A percentile compares a stretch with the other conserved stretches of the same genome.
Evolutionary conservation across 129 eudicot genomes (phyloP).

Genomic region (Artemisia tridentata): DNA sequence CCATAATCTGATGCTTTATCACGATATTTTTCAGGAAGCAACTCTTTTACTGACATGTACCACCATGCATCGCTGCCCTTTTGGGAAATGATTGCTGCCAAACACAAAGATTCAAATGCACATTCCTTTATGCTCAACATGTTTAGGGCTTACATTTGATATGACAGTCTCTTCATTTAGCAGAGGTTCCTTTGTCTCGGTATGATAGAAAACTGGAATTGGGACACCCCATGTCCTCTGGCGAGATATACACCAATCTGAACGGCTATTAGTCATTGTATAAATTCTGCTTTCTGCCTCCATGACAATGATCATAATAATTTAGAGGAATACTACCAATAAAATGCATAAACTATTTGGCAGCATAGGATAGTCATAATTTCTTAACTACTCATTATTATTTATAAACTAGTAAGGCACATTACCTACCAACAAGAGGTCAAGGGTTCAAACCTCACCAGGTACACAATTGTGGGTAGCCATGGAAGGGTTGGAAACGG

Average conservation of each 20-base stretch:
- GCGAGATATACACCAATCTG: conserved; percentile 99
- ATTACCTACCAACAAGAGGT: too few relatives aligned
- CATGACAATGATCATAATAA: neutral
- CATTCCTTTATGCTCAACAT: neutral
- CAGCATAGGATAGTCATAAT: too few relatives aligned
- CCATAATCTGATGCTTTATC: conserved; percentile 78
- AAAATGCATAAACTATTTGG: too few relatives aligned
- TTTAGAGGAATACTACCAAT: too few relatives aligned
- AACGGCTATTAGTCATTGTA: conserved; percentile 87
- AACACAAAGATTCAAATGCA: conserved; percentile 20
- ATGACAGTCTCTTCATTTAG: conserved; percentile 89
- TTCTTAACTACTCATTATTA: neutral
- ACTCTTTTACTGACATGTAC: conserved; percentile 88
- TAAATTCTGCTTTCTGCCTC: conserved; percentile 90
- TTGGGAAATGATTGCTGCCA: conserved; percentile 79
- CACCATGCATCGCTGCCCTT: conserved; percentile 99
- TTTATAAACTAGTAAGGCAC: too few relatives aligned
- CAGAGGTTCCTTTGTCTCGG: conserved; percentile 81
- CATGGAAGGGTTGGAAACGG: too few relatives aligned
- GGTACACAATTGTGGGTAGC: too few relatives aligned
- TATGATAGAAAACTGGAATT: conserved; percentile 97
- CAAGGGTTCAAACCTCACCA: too few relatives aligned
- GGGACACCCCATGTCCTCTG: conserved; percentile 99
- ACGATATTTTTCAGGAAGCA: conserved; percentile 86
- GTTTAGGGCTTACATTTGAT: conserved; percentile 62